A percentile compares a stretch with the other conserved stretches of the same genome.
phyloP scores from a whole-genome alignment of 2,329 filamentous ascomycete genomes.

The Trichoderma sp. region DNA sequence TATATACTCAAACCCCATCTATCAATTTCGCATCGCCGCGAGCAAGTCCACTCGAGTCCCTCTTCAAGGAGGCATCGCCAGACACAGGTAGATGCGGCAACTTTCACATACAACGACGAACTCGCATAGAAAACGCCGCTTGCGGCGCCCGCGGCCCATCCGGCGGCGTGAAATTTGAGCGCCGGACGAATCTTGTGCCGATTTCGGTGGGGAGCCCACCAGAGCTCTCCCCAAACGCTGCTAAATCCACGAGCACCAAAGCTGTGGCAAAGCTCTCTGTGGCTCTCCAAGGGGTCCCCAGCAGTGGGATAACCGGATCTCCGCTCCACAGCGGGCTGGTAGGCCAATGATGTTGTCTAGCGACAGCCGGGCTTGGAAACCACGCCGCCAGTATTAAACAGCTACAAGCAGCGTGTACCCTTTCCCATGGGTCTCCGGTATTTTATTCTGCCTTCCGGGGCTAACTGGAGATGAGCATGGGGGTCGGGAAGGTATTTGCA shows the following conservation, averaged over 20 bases:
- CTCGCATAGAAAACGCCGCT: not conserved
- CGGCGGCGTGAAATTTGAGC: slow-evolving; percentile 25
- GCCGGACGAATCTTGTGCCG: slow-evolving; percentile 26
- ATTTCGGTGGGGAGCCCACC: not conserved
- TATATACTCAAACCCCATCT: not conserved
- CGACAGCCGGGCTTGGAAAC: slow-evolving; percentile 11
- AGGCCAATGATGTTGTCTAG: slow-evolving; percentile 1
- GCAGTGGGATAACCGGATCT: slow-evolving; percentile 11
- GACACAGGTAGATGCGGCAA: not conserved
- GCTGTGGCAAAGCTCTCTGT: slow-evolving; percentile 1
- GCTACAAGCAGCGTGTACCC: not conserved
- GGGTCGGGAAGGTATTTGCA: not conserved
- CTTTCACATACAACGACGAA: not conserved
- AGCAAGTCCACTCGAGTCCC: not conserved
- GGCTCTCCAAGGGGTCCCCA: not conserved
- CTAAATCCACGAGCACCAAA: not conserved
- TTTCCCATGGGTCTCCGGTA: not conserved
- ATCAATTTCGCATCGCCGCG: not conserved
- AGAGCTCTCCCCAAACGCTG: not conserved
- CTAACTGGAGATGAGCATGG: not conserved
- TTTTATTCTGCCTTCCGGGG: not conserved
- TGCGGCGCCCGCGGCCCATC: slow-evolving; percentile 16
- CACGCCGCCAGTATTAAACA: too few relatives aligned
- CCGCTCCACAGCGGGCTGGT: slow-evolving; percentile 11
- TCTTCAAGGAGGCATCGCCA: not conserved